phyloP scores from a whole-genome alignment of 2,329 filamentous ascomycete species.

The Dryadomyces quercivorus region DNA sequence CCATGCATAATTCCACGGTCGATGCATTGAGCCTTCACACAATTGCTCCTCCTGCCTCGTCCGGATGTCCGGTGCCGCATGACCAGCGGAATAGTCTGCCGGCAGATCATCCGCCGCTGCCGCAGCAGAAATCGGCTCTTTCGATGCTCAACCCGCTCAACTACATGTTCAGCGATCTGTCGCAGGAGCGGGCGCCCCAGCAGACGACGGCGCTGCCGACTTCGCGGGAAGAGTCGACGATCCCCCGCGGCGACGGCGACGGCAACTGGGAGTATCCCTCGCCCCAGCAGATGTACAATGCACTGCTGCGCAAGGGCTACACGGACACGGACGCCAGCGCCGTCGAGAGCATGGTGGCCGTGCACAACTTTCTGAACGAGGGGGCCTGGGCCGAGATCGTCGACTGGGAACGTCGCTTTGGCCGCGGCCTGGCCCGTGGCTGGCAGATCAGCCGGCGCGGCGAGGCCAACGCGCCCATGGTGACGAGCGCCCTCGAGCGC shows the following conservation, averaged over 20 bases:
- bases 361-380: constrained; percentile 97
- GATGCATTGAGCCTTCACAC: constrained; percentile 28
- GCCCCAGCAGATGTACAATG: constrained; percentile 99
- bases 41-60: constrained; percentile 24
- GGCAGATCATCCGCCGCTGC: not conserved
- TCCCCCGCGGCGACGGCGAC: constrained; percentile 69
- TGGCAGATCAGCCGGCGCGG: constrained; percentile 65
- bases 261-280: constrained; percentile 96
- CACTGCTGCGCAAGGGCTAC: constrained; percentile 89
- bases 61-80: constrained; percentile 6
- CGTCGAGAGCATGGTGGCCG: constrained; percentile 92
- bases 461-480: constrained; percentile 44
- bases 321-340: constrained; percentile 87
- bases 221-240: constrained; percentile 72
- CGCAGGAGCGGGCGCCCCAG: constrained; percentile 62
- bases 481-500: constrained; percentile 24
- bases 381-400: constrained; percentile 94
- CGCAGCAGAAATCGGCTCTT: constrained; percentile 22
- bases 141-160: constrained; percentile 62
- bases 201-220: constrained; percentile 68
- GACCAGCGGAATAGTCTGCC: constrained; percentile 6
- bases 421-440: constrained; percentile 56
- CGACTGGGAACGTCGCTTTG: constrained; percentile 83
- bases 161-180: constrained; percentile 86
- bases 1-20: constrained; percentile 43